Evolutionary conservation across 192 early-diverging fungal genomes (phyloP).

Genomic region (Coemansia sp.): DNA sequence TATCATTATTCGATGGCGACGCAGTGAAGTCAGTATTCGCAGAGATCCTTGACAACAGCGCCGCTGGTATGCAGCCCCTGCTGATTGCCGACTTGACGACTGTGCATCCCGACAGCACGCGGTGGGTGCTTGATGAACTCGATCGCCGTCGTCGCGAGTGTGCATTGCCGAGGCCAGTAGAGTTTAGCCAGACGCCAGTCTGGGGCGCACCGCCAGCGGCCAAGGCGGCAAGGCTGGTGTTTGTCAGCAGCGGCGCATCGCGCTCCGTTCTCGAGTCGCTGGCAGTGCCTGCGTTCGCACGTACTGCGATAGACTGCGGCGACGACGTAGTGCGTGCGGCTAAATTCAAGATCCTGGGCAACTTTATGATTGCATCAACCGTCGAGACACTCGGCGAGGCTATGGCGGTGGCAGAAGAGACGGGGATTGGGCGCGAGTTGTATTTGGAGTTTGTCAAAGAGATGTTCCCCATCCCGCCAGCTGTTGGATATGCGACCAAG

Average conservation of each 20-base stretch:
- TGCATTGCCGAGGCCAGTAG: constrained; percentile 4
- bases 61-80: constrained; percentile 13
- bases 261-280: constrained; percentile 7
- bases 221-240: constrained; percentile 54
- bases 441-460: constrained; percentile 58
- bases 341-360: constrained; percentile 68
- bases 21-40: constrained; percentile 56
- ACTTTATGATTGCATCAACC: constrained; percentile 63
- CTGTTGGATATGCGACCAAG: constrained; percentile 56
- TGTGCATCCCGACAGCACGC: constrained; percentile 52
- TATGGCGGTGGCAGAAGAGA: constrained; percentile 60
- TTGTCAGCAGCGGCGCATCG: constrained; percentile 53
- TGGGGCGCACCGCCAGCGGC: constrained; percentile 62
- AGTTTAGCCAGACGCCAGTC: constrained; percentile 58
- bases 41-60: constrained; percentile 26
- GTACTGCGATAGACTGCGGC: constrained; percentile 58
- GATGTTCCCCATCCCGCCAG: constrained; percentile 54
- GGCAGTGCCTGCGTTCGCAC: constrained; percentile 47
- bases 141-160: neutral
- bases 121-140: constrained; percentile 29
- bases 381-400: constrained; percentile 69
- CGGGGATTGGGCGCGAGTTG: constrained; percentile 56
- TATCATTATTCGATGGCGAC: constrained; percentile 63
- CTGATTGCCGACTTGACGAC: constrained; percentile 66
- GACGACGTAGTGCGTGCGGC: constrained; percentile 49